Evolutionary conservation across 1,284 basidiomycete genomes (phyloP).

Genomic region (Ganoderma lucidum): DNA sequence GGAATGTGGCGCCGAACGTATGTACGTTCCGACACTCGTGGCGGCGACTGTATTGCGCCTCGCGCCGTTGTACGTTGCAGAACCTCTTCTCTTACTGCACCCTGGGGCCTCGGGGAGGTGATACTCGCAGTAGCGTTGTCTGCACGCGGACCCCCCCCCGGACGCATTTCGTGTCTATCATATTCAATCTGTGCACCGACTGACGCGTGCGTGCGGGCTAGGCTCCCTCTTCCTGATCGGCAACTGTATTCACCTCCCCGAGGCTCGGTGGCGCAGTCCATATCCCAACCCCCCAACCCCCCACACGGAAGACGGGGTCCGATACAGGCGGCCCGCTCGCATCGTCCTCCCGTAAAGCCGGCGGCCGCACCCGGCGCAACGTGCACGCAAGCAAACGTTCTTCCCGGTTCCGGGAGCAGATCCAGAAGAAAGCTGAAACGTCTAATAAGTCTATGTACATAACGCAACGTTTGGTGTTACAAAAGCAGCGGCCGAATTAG

Average conservation of each 20-base stretch:
- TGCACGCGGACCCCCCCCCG: background rate
- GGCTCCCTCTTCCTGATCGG: background rate
- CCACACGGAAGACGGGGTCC: background rate
- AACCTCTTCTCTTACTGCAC: background rate
- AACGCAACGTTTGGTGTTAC: background rate
- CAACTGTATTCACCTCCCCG: background rate
- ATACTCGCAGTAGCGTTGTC: background rate
- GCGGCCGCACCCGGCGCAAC: slow-evolving; percentile 14
- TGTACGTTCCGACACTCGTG: slow-evolving; percentile 7
- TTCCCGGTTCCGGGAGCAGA: no score
- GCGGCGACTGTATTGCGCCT: background rate
- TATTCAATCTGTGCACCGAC: background rate
- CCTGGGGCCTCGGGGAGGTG: background rate
- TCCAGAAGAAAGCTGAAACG: background rate
- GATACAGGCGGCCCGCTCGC: background rate
- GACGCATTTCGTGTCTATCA: background rate
- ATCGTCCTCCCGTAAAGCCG: background rate
- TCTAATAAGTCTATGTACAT: background rate
- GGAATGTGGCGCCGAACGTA: background rate
- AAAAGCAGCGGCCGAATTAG: background rate
- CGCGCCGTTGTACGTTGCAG: background rate
- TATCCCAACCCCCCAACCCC: background rate
- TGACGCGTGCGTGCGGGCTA: background rate
- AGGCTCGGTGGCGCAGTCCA: background rate
- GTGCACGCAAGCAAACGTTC: background rate